Evolutionary conservation across 495 filamentous ascomycete species (phyloP), one percentile per base, ranked within the genome.

Genomic region (Penicillium bovifimosum): DNA sequence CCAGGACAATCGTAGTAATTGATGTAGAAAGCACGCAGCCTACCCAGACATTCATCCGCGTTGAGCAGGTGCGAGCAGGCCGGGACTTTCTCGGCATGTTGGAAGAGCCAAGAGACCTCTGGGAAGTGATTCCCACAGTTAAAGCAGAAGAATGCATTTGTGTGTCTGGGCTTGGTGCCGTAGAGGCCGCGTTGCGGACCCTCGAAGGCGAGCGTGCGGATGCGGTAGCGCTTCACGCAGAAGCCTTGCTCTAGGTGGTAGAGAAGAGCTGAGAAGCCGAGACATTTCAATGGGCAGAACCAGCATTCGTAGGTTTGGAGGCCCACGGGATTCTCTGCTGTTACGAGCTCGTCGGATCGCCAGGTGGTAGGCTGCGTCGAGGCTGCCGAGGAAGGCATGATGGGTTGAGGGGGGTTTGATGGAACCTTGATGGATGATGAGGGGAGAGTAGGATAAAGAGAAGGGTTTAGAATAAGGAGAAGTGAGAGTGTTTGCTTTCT

Each of bases 1-100:
- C 48, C 48, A 27, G 38, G 29, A 9, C 38, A 41, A 9, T 50
- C 28, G 5, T 50, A 50, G 20, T 50, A 50, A 6, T 52, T 41
- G 9, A 43, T 14, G 40, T 42, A 42, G 13, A 44, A 52, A 5
- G 17, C 32, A 5, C 41, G 50, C 14, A 52, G 31, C n/a, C 2
- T 11, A 18, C 41, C 50, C 1, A 52, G 29, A 11, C 50, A 52
- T 8, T 45, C 29, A 1, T 11, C 9, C 0, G 13, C 5, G 2
- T 43, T 14, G 5, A 52, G 41, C 8, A 52, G 13, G 13, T 52
- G 28, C 3, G 24, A 17, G 11, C 50, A 52, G 5, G 20, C 6
- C n/a, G 41, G 4, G n/a, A 0, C 28, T 16, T 10, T 20, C 5
- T 52, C 50, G 1, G 10, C 50, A 29, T 52, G 50, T 3, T 38